Conservation (phyloP, 1,139 yeast genomes). For the Pichia sp. region DNA sequence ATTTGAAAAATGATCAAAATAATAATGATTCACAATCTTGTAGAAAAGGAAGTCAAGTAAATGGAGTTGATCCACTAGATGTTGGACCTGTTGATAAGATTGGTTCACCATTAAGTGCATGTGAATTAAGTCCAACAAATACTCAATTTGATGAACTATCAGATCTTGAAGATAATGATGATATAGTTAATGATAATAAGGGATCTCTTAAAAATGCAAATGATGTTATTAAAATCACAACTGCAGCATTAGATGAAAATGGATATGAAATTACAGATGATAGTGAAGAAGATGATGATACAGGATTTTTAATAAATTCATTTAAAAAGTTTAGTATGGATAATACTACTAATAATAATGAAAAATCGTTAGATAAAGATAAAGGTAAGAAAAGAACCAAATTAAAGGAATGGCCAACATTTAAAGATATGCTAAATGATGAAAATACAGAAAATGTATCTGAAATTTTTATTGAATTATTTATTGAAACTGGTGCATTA, state of each 20-base stretch:
- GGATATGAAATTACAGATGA: constrained; percentile 14
- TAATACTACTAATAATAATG: constrained; percentile 14
- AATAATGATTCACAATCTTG: no score
- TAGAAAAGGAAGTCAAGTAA: not conserved
- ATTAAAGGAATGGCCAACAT: constrained; percentile 25
- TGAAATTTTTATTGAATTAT: constrained; percentile 48
- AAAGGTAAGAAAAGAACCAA: not conserved
- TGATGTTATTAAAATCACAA: constrained; percentile 12
- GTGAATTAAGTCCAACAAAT: constrained; percentile 6
- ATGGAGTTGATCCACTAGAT: constrained; percentile 8
- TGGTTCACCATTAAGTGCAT: not conserved
- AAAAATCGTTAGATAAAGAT: not conserved
- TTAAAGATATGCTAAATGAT: constrained; percentile 21
- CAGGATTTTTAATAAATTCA: not conserved
- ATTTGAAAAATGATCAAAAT: no score
- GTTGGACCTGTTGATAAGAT: not conserved
- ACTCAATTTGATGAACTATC: not conserved
- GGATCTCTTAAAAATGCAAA: not conserved
- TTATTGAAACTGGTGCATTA: constrained; percentile 54
- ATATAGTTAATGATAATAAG: not conserved
- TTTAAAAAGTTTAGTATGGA: constrained; percentile 10
- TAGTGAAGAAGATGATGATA: constrained; percentile 3
- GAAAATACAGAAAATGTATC: constrained; percentile 34
- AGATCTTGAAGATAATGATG: not conserved
- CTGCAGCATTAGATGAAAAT: constrained; percentile 19